A percentile compares a stretch with the other conserved stretches of the same genome.
Evolutionary conservation across 805 yeast species (phyloP).

Genomic region (Candida gorgasii): DNA sequence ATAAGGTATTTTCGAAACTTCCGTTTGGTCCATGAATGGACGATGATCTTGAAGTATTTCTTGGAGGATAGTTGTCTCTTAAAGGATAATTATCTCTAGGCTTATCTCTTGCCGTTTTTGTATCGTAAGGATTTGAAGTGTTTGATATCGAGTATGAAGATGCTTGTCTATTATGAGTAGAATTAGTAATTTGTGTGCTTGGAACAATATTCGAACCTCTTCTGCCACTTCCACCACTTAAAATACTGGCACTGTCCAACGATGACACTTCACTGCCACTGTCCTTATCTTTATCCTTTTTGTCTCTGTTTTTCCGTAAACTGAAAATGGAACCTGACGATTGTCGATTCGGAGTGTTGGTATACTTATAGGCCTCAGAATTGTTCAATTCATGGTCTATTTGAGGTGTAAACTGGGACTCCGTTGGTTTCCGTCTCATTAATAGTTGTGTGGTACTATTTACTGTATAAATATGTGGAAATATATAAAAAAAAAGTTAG

Average conservation of each 20-base stretch:
- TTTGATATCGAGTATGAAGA: conserved; percentile 39
- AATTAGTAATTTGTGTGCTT: conserved; percentile 28
- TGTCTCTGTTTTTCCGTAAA: conserved; percentile 29
- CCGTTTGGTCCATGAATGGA: conserved; percentile 12
- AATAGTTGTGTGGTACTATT: too few species aligned
- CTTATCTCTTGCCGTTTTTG: conserved; percentile 19
- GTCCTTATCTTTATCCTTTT: conserved; percentile 18
- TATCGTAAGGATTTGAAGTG: conserved; percentile 30
- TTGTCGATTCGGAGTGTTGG: conserved; percentile 20
- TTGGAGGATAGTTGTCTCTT: conserved; percentile 6
- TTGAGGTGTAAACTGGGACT: conserved; percentile 19
- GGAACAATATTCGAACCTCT: conserved; percentile 29
- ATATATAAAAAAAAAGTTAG: too few species aligned
- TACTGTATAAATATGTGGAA: too few species aligned
- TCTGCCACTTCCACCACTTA: conserved; percentile 21
- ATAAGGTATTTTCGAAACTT: conserved; percentile 12
- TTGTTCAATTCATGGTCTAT: conserved; percentile 28
- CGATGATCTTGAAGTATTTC: conserved; percentile 1
- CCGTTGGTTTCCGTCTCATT: conserved; percentile 27
- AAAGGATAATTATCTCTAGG: too few species aligned
- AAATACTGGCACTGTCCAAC: conserved; percentile 32
- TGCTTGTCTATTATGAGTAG: conserved; percentile 42
- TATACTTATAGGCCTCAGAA: conserved; percentile 26
- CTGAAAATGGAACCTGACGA: conserved; percentile 40
- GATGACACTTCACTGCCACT: conserved; percentile 31